phyloP scores from a whole-genome alignment of 2,329 filamentous ascomycete species.

The Phoma sp. region DNA sequence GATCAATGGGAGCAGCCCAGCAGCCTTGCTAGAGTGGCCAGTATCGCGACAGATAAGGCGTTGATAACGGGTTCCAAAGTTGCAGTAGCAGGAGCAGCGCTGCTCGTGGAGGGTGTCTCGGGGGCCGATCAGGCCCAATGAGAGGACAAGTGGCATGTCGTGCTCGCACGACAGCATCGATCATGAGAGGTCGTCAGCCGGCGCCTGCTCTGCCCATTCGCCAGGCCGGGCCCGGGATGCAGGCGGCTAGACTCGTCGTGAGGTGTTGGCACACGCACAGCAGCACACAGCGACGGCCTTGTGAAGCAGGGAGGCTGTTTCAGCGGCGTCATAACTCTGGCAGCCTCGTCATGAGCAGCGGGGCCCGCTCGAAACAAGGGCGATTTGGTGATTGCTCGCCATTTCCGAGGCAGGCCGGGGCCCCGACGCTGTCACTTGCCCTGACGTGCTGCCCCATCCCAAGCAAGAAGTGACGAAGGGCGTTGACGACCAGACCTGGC shows the following conservation, averaged over 20 bases:
- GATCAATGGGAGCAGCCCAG: slow-evolving; percentile 12
- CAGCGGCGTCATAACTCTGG: slow-evolving; percentile 26
- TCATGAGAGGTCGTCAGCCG: slow-evolving; percentile 19
- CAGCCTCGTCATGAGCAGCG: slow-evolving; percentile 21
- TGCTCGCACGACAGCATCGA: slow-evolving; percentile 9
- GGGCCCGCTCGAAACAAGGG: slow-evolving; percentile 17
- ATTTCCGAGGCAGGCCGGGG: slow-evolving; percentile 8
- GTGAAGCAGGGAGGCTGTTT: slow-evolving; percentile 34
- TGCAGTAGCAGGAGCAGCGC: slow-evolving; percentile 14
- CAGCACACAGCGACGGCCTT: slow-evolving; percentile 15
- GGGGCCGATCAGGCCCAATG: slow-evolving; percentile 22
- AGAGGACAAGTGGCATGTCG: slow-evolving; percentile 33
- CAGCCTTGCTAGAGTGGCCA: slow-evolving; percentile 16
- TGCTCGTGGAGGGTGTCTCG: slow-evolving; percentile 11
- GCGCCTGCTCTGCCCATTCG: slow-evolving; percentile 21
- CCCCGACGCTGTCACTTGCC: neutral
- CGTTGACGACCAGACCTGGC: neutral
- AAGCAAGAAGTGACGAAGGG: slow-evolving; percentile 6
- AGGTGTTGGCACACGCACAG: slow-evolving; percentile 28
- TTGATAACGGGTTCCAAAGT: slow-evolving; percentile 29
- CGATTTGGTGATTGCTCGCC: slow-evolving; percentile 1
- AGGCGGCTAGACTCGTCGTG: slow-evolving; percentile 17
- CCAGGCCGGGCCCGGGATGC: slow-evolving; percentile 16
- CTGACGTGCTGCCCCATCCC: neutral
- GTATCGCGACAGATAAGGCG: slow-evolving; percentile 30